Percentiles rank a stretch among this genome's conserved stretches.
Conservation (phyloP, 2,329 filamentous ascomycete species). For the Pseudogymnoascus sp. region DNA sequence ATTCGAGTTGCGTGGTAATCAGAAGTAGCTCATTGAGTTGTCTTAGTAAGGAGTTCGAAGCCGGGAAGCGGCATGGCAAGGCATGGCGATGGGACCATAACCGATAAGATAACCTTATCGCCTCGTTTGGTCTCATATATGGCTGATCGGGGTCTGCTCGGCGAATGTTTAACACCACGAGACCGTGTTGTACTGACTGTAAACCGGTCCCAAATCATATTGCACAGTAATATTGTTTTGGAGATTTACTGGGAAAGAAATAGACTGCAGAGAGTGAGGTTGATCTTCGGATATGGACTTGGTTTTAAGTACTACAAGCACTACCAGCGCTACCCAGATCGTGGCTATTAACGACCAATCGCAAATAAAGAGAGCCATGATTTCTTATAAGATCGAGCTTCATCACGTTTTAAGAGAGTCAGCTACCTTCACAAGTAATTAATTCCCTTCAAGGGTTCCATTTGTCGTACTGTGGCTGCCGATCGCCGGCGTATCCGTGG, state of each 20-base stretch:
- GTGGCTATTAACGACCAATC: neutral
- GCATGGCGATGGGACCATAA: neutral
- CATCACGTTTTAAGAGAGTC: neutral
- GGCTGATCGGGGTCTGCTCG: neutral
- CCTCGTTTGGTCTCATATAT: neutral
- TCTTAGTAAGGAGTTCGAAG: constrained; percentile 1
- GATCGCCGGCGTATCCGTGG: neutral
- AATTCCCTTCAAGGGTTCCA: neutral
- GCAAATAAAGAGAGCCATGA: neutral
- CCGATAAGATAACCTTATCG: constrained; percentile 1
- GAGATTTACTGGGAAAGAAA: neutral
- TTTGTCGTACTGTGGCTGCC: neutral
- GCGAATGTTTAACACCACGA: neutral
- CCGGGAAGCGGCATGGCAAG: neutral
- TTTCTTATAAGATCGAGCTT: neutral
- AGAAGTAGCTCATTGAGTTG: neutral
- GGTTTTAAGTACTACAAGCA: neutral
- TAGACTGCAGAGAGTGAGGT: neutral
- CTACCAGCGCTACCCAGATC: neutral
- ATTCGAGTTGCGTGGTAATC: constrained; percentile 6
- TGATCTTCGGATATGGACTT: neutral
- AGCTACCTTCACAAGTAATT: neutral
- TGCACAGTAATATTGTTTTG: neutral
- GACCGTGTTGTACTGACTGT: neutral
- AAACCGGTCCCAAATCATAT: neutral